Conservation (phyloP, 345 rosid genomes). For the Psidium guajava region DNA sequence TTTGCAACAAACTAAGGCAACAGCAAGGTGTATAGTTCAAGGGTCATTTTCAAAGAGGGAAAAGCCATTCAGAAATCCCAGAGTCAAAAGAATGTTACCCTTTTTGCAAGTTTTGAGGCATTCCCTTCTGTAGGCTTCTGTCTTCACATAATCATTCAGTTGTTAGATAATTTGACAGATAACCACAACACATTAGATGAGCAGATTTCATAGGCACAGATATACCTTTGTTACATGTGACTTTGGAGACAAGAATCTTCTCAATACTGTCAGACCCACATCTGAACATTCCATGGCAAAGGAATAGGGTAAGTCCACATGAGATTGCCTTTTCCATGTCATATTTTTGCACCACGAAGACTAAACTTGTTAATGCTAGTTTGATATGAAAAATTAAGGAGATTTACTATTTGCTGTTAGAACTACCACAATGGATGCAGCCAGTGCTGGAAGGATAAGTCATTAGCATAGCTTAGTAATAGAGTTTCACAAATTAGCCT, state of each 20-base stretch:
- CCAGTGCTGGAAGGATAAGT: not conserved
- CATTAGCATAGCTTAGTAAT: not conserved
- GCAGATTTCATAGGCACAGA: conserved; percentile 4
- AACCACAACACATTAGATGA: not conserved
- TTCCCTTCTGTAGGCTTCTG: conserved; percentile 68
- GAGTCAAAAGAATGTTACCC: conserved; percentile 40
- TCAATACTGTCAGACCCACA: conserved; percentile 85
- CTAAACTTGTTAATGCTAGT: not conserved
- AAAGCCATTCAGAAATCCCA: not conserved
- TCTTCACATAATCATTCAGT: conserved; percentile 41
- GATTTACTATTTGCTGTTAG: not conserved
- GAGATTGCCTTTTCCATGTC: not conserved
- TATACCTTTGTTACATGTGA: conserved; percentile 45
- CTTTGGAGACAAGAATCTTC: conserved; percentile 66
- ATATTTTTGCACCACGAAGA: not conserved
- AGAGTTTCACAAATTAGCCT: not conserved
- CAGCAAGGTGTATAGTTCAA: not conserved
- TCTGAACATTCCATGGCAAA: conserved; percentile 27
- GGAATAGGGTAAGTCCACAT: not conserved
- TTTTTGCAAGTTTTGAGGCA: conserved; percentile 83
- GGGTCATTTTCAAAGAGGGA: not conserved
- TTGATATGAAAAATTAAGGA: not conserved
- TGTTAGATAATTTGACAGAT: conserved; percentile 27
- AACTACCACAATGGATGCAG: not conserved
- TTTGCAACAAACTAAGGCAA: not conserved